phyloP scores from a whole-genome alignment of 371 early-diverging fungal genomes.

The Dichotomocladium elegans region DNA sequence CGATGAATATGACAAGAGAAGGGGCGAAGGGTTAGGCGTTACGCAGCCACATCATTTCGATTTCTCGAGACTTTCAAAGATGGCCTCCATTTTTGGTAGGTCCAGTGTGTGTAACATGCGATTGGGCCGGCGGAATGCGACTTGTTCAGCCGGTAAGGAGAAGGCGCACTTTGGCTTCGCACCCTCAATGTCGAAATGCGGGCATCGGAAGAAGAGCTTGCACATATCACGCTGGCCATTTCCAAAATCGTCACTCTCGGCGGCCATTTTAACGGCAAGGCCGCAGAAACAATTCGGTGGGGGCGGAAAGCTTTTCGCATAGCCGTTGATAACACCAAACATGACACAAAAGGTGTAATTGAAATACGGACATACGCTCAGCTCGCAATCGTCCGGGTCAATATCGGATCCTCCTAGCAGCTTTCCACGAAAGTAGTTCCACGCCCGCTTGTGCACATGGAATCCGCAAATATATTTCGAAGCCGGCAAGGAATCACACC shows the following conservation, averaged over 20 bases:
- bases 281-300: conserved; percentile 18
- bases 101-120: not conserved
- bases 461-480: conserved; percentile 33
- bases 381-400: conserved; percentile 23
- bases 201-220: conserved; percentile 24
- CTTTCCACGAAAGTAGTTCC: conserved; percentile 21
- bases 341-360: conserved; percentile 46
- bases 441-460: conserved; percentile 38
- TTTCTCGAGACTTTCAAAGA: too few relatives aligned
- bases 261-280: conserved; percentile 5
- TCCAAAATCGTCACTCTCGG: not conserved
- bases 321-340: conserved; percentile 24
- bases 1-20: too few relatives aligned
- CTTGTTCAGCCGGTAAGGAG: conserved; percentile 21
- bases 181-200: conserved; percentile 20
- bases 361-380: conserved; percentile 34
- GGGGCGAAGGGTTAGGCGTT: too few relatives aligned
- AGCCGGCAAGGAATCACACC: not conserved
- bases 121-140: conserved; percentile 14
- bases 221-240: too few relatives aligned
- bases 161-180: conserved; percentile 26
- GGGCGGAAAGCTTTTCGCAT: not conserved
- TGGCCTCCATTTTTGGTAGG: too few relatives aligned
- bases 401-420: not conserved
- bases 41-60: too few relatives aligned